A percentile compares a stretch with the other conserved stretches of the same genome.
phyloP scores from a whole-genome alignment of 2,329 filamentous ascomycete genomes.

The Neurospora sp. region DNA sequence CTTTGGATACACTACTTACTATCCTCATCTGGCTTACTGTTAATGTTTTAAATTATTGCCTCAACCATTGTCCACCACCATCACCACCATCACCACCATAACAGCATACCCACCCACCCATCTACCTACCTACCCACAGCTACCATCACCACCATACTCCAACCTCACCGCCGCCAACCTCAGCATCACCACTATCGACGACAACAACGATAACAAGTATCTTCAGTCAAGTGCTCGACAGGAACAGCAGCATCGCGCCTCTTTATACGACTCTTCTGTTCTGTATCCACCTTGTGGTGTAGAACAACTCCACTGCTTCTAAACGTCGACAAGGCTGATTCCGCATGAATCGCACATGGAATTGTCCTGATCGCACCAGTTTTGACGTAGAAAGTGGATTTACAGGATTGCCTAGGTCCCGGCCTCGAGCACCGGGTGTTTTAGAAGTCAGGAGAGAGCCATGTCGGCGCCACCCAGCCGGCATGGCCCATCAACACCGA shows the following conservation, averaged over 20 bases:
- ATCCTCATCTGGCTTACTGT: neutral
- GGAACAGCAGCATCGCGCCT: neutral
- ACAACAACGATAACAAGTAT: neutral
- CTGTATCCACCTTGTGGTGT: neutral
- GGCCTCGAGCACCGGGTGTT: constrained; percentile 16
- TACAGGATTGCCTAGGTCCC: constrained; percentile 13
- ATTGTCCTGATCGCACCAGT: constrained; percentile 19
- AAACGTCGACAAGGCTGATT: constrained; percentile 2
- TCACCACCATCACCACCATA: neutral
- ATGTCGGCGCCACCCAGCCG: constrained; percentile 21
- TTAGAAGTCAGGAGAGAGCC: constrained; percentile 14
- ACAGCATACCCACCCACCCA: neutral
- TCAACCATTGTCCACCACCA: neutral
- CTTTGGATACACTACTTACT: neutral
- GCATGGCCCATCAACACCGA: constrained; percentile 24
- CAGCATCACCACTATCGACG: neutral
- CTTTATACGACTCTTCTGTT: neutral
- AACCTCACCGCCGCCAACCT: neutral
- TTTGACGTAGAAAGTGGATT: constrained; percentile 14
- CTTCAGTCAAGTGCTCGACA: neutral
- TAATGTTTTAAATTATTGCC: neutral
- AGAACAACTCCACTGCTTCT: neutral
- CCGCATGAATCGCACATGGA: constrained; percentile 23
- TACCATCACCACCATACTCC: neutral
- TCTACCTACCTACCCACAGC: neutral